phyloP scores from a whole-genome alignment of 1,284 basidiomycete genomes.

The Papiliotrema fonsecae region DNA sequence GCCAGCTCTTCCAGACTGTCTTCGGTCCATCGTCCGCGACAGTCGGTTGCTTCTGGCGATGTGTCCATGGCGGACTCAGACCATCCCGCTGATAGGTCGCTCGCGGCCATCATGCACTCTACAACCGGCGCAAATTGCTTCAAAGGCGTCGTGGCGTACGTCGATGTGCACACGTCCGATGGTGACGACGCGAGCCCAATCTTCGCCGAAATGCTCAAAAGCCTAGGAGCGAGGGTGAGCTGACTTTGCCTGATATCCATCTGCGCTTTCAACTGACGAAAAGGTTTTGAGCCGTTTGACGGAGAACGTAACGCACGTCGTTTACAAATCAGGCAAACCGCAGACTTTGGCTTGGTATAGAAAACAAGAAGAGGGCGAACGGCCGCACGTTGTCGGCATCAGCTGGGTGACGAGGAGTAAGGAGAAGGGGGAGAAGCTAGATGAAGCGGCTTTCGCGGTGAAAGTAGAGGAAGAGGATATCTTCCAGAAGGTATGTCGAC shows the following conservation, averaged over 20 bases:
- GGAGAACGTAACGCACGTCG: slow-evolving; percentile 71
- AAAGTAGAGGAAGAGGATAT: slow-evolving; percentile 65
- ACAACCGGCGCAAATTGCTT: slow-evolving; percentile 44
- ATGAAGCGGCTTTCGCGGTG: slow-evolving; percentile 64
- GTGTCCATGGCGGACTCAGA: slow-evolving; percentile 8
- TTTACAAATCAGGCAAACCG: slow-evolving; percentile 79
- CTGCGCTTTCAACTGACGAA: not conserved
- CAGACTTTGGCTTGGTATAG: slow-evolving; percentile 73
- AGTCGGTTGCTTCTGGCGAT: slow-evolving; percentile 11
- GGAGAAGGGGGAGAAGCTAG: slow-evolving; percentile 61
- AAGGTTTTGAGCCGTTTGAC: slow-evolving; percentile 52
- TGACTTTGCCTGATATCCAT: not conserved
- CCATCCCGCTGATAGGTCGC: slow-evolving; percentile 13
- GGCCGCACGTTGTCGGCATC: slow-evolving; percentile 70
- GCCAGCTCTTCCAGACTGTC: slow-evolving; percentile 8
- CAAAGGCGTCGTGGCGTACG: slow-evolving; percentile 75
- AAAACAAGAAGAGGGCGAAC: slow-evolving; percentile 54
- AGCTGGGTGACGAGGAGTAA: slow-evolving; percentile 87
- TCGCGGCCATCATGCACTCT: slow-evolving; percentile 28
- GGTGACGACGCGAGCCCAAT: slow-evolving; percentile 78
- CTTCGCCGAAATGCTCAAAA: slow-evolving; percentile 77
- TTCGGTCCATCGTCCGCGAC: slow-evolving; percentile 20
- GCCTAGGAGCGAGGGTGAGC: slow-evolving; percentile 72
- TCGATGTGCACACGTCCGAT: slow-evolving; percentile 80
- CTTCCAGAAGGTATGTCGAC: slow-evolving; percentile 59